These are phyloP conservation scores for Flaveria ramosissima DNA, from an alignment of 129 eudicot genomes.

Conservation along the genomic window DNA sequence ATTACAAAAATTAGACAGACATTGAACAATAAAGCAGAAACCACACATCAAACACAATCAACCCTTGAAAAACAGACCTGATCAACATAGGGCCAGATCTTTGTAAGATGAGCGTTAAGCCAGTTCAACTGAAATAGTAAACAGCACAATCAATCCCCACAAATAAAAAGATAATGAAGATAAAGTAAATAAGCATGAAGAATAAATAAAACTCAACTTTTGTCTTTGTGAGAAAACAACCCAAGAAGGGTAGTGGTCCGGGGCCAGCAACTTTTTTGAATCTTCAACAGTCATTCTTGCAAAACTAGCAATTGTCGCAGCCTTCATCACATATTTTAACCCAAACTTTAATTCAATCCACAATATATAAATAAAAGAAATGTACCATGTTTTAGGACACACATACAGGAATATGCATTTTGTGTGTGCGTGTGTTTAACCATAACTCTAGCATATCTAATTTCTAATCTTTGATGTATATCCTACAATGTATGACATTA, in stretches of 20 bases:
- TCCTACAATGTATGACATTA: neutral
- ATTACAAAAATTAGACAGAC: neutral
- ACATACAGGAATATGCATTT: neutral
- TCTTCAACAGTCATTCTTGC: slow-evolving; percentile 98
- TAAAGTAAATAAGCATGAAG: neutral
- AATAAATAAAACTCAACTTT: slow-evolving; percentile 54
- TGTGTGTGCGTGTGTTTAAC: neutral
- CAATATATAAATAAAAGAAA: slow-evolving; percentile 1
- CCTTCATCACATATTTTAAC: slow-evolving; percentile 46
- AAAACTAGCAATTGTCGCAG: slow-evolving; percentile 78
- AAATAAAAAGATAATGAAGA: neutral
- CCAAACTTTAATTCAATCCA: slow-evolving; percentile 19
- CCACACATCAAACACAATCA: neutral
- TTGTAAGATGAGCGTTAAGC: slow-evolving; percentile 75
- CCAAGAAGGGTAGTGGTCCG: slow-evolving; percentile 90
- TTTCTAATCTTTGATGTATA: neutral
- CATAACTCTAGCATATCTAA: neutral
- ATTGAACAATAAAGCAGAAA: slow-evolving; percentile 10
- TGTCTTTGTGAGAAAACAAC: slow-evolving; percentile 83
- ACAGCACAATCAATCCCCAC: slow-evolving; percentile 33
- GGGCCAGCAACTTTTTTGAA: slow-evolving; percentile 84
- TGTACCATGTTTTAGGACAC: slow-evolving; percentile 6
- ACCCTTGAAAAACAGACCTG: slow-evolving; percentile 54
- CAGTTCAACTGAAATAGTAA: slow-evolving; percentile 68
- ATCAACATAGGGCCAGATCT: slow-evolving; percentile 94